These are phyloP conservation scores for Crucibulum laeve DNA, from an alignment of 768 basidiomycete species.

Conservation along the genomic window DNA sequence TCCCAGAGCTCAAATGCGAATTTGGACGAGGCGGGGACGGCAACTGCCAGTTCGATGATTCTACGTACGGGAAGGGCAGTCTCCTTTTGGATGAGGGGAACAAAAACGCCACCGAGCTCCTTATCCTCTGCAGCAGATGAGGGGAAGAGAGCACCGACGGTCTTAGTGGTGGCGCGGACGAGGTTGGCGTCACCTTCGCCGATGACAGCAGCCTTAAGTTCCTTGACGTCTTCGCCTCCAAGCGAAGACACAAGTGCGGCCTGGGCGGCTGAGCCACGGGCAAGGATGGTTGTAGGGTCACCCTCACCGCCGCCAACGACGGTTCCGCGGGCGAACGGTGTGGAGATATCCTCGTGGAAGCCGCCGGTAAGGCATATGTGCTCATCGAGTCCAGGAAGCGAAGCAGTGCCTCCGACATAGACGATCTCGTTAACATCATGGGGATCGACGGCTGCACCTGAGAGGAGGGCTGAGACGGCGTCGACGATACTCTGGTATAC, in stretches of 20 bases:
- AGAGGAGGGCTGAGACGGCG: constrained; percentile 50
- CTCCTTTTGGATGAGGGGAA: constrained; percentile 64
- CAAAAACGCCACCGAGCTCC: constrained; percentile 58
- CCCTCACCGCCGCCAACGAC: constrained; percentile 70
- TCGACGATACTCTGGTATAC: constrained; percentile 55
- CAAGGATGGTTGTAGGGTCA: constrained; percentile 75
- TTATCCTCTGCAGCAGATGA: constrained; percentile 30
- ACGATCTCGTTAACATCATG: constrained; percentile 76
- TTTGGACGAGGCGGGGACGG: constrained; percentile 35
- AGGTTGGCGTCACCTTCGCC: constrained; percentile 28
- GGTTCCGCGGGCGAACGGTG: constrained; percentile 62
- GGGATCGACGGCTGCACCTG: constrained; percentile 48
- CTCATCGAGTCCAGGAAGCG: constrained; percentile 72
- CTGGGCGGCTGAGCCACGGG: constrained; percentile 74
- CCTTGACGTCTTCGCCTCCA: constrained; percentile 39
- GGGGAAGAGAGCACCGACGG: constrained; percentile 67
- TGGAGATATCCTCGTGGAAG: constrained; percentile 58
- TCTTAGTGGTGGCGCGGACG: constrained; percentile 54
- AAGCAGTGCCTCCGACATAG: constrained; percentile 73
- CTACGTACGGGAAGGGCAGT: constrained; percentile 70
- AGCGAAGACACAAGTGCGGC: constrained; percentile 57
- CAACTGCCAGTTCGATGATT: constrained; percentile 53
- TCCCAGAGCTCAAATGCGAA: constrained; percentile 79
- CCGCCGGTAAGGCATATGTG: constrained; percentile 39
- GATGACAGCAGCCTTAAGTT: constrained; percentile 48